Evolutionary conservation across 176 grass and related monocot species (phyloP), one percentile per base, ranked within the genome.

Genomic region (Carex scoparia): DNA sequence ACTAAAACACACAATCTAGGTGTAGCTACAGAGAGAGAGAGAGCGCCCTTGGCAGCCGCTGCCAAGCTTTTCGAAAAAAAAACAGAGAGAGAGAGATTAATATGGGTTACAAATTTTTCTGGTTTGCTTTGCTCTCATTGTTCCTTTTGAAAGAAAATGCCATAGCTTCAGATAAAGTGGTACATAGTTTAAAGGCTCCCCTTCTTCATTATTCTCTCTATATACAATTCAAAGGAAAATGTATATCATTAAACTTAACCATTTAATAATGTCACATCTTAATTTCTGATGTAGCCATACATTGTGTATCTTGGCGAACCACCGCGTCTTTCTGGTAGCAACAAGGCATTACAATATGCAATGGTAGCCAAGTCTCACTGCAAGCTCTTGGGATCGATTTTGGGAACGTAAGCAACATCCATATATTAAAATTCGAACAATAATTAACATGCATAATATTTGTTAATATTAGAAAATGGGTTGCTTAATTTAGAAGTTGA

Each of bases 281-380:
- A 44, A 53, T 51, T 35, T 75, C 11, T 28, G 64, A 46, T 61
- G 10, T 16, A 85, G 89, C 60, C 92, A 14, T 98, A 98, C 79
- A 51, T 98, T 79, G 91, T 98, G 55, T 98, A 98, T 77, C 95
- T 98, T 71, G 95, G 92, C 9, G 86, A 49, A 4, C 91, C 87
- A 31, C 79, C 87, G 4, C 86, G 81, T 77, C 19, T 11, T 40
- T n/a, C 56, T 46, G 69, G 79, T 48, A 85, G 53, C 11, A 80
- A 80, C 63, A 10, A 8, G 61, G 85, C 63, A 81, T 79, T 82
- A 40, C 78, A 81, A 38, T 81, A 58, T 11, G 60, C 49, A 35
- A 13, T 0, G 11, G 87, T 87, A 62, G 48, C 68, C 12, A 65
- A 86, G 7, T 89, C 92, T 56, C 95, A 98, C 69, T 69, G 86